Conservation (phyloP, 2,329 filamentous ascomycete genomes). For the Colletotrichum echinochloae region DNA sequence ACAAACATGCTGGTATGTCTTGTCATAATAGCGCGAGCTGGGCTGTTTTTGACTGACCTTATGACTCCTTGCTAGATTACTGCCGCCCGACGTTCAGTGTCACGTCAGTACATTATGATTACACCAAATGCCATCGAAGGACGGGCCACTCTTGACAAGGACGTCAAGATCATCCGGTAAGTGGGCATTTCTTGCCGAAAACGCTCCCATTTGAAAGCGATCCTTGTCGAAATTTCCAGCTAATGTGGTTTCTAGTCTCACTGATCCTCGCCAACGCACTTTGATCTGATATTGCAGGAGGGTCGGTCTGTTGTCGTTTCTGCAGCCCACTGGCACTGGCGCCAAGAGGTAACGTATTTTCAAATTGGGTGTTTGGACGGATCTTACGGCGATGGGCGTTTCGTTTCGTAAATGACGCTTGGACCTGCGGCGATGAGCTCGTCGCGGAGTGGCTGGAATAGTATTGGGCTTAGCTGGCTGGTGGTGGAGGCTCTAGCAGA, state of each 20-base stretch:
- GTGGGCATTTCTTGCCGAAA: constrained; percentile 41
- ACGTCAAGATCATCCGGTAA: constrained; percentile 84
- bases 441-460: neutral
- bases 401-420: neutral
- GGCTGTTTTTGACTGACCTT: neutral
- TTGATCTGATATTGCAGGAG: constrained; percentile 47
- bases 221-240: constrained; percentile 23
- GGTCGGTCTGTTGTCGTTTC: neutral
- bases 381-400: too few species aligned
- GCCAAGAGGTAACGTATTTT: neutral
- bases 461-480: neutral
- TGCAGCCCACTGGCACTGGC: neutral
- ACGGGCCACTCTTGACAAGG: constrained; percentile 67
- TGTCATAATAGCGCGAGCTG: neutral
- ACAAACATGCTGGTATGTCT: constrained; percentile 88
- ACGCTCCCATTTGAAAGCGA: neutral
- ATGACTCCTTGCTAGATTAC: constrained; percentile 69
- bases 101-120: constrained; percentile 94
- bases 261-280: constrained; percentile 69
- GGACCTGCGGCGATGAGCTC: neutral
- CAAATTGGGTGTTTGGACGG: too few species aligned
- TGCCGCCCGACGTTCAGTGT: constrained; percentile 86
- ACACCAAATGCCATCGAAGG: constrained; percentile 87
- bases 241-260: constrained; percentile 58
- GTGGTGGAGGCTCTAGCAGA: neutral